phyloP scores from a whole-genome alignment of 1,139 yeast species.

The Sugiyamaella japonica region DNA sequence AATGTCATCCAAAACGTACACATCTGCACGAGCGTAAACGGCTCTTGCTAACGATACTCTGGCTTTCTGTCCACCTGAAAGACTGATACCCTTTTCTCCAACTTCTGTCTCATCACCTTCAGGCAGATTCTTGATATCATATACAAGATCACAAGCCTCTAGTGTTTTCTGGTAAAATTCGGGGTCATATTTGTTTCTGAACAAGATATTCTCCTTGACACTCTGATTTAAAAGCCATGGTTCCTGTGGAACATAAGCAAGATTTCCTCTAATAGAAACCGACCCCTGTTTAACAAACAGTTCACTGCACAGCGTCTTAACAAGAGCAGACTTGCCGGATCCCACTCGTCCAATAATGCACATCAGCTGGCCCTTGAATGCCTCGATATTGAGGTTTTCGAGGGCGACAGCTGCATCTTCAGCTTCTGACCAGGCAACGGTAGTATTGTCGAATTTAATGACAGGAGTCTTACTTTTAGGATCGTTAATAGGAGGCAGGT shows the following conservation, averaged over 20 bases:
- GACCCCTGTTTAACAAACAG: constrained; percentile 58
- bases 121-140: constrained; percentile 68
- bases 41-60: constrained; percentile 84
- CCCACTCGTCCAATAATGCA: constrained; percentile 82
- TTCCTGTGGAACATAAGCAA: constrained; percentile 80
- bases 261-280: constrained; percentile 49
- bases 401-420: constrained; percentile 46
- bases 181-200: constrained; percentile 73
- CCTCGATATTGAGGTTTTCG: constrained; percentile 51
- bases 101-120: constrained; percentile 83
- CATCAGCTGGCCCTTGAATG: constrained; percentile 58
- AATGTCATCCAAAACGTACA: constrained; percentile 75
- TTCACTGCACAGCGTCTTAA: constrained; percentile 63
- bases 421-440: constrained; percentile 38
- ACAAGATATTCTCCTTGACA: constrained; percentile 71
- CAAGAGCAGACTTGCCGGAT: constrained; percentile 69
- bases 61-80: constrained; percentile 92
- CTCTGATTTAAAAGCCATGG: constrained; percentile 83
- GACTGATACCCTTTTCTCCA: constrained; percentile 71
- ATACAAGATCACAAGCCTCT: constrained; percentile 72
- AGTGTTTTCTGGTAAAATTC: constrained; percentile 65
- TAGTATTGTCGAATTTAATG: constrained; percentile 42
- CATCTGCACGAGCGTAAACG: constrained; percentile 78
- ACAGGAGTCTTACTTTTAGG: constrained; percentile 39
- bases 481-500: constrained; percentile 39